These are phyloP conservation scores for Suillus hirtellus DNA, from an alignment of 768 basidiomycete species.

Conservation along the genomic window DNA sequence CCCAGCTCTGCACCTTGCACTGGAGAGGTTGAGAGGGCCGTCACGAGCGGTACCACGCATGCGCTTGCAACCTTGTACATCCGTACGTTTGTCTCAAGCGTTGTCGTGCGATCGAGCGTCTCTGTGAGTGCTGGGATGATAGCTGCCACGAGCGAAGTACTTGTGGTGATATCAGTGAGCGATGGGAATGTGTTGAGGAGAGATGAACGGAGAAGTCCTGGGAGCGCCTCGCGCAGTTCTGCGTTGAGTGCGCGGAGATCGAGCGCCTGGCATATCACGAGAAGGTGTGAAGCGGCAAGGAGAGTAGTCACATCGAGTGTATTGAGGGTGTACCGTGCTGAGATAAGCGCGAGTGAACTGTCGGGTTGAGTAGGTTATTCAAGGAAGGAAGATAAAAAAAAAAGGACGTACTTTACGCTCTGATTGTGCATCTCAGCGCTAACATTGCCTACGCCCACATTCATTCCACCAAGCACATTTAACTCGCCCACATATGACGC, in stretches of 20 bases:
- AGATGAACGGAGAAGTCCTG: slow-evolving; percentile 19
- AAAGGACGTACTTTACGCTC: slow-evolving; percentile 72
- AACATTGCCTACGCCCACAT: slow-evolving; percentile 82
- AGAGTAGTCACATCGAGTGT: slow-evolving; percentile 78
- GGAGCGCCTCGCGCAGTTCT: slow-evolving; percentile 49
- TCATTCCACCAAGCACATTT: slow-evolving; percentile 70
- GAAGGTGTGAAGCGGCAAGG: slow-evolving; percentile 74
- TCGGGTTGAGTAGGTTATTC: not conserved
- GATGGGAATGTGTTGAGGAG: slow-evolving; percentile 3
- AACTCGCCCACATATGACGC: slow-evolving; percentile 84
- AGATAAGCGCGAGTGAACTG: slow-evolving; percentile 82
- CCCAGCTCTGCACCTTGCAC: slow-evolving; percentile 19
- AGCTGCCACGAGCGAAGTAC: slow-evolving; percentile 18
- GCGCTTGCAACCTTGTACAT: slow-evolving; percentile 74
- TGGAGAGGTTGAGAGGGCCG: slow-evolving; percentile 30
- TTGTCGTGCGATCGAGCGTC: slow-evolving; percentile 63
- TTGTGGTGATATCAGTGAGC: not conserved
- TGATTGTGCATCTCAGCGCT: slow-evolving; percentile 93
- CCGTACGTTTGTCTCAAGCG: slow-evolving; percentile 67
- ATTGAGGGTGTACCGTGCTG: slow-evolving; percentile 76
- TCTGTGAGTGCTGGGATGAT: slow-evolving; percentile 45
- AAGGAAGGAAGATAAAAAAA: not conserved
- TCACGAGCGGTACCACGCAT: slow-evolving; percentile 60
- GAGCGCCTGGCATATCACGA: slow-evolving; percentile 78
- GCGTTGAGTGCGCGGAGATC: slow-evolving; percentile 77